These are phyloP conservation scores for Microbotryum saponariae DNA, from an alignment of 1,284 basidiomycete genomes.

Conservation along the genomic window DNA sequence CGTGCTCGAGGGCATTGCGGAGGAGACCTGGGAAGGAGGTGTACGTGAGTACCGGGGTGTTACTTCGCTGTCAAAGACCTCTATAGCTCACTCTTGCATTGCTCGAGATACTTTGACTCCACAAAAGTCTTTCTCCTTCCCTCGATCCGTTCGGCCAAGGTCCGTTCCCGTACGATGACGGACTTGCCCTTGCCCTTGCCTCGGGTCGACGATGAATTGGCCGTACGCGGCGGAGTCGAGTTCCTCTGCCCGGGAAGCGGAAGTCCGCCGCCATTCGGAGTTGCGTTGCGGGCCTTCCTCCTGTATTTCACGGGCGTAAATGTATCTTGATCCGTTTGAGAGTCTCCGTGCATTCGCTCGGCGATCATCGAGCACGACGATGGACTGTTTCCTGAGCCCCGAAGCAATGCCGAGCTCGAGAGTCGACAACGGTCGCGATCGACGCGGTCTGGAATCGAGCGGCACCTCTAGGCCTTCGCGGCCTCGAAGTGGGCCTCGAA, in stretches of 20 bases:
- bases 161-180: conserved; percentile 15
- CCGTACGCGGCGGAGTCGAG: too few species aligned
- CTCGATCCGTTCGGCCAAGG: conserved; percentile 16
- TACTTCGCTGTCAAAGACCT: too few species aligned
- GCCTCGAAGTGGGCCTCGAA: too few species aligned
- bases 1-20: not conserved
- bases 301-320: conserved; percentile 25
- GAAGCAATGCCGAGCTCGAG: too few species aligned
- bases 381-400: too few species aligned
- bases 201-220: not conserved
- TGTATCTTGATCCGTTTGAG: conserved; percentile 5
- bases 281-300: conserved; percentile 7
- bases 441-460: too few species aligned
- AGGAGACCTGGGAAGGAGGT: not conserved
- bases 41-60: not conserved
- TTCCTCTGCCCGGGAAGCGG: too few species aligned
- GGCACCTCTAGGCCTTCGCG: too few species aligned
- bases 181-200: conserved; percentile 19
- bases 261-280: not conserved
- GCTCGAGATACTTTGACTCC: conserved; percentile 4
- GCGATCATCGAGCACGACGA: too few species aligned
- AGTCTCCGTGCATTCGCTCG: not conserved
- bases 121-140: conserved; percentile 1
- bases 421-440: too few species aligned
- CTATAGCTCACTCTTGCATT: conserved; percentile 14